Conservation (phyloP, 371 early-diverging fungal species). For the Circinella minor region DNA sequence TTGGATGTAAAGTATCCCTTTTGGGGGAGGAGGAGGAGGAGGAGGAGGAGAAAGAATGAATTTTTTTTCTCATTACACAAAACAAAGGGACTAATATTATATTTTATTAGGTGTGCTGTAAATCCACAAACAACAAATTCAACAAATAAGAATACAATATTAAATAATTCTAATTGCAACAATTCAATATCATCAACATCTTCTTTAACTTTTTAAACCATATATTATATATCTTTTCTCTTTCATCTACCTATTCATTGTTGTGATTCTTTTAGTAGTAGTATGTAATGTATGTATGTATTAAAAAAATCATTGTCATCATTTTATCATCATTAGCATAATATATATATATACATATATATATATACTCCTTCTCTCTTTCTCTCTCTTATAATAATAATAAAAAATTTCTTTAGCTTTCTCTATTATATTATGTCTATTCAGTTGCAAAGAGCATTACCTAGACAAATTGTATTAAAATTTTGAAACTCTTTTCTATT, state of each 20-base stretch:
- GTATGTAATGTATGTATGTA: too few relatives aligned
- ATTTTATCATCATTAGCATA: too few relatives aligned
- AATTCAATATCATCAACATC: background rate
- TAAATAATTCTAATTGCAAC: background rate
- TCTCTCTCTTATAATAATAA: background rate
- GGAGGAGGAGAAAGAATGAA: too few relatives aligned
- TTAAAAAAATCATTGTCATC: too few relatives aligned
- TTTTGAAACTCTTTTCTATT: too few relatives aligned
- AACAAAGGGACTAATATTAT: too few relatives aligned
- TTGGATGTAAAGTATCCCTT: slow-evolving; percentile 81
- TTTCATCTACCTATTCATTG: too few relatives aligned
- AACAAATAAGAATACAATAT: background rate
- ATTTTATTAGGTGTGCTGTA: slow-evolving; percentile 17
- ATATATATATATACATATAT: too few relatives aligned
- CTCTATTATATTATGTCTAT: background rate
- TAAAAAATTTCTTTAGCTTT: background rate
- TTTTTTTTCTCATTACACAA: too few relatives aligned
- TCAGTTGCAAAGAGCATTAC: background rate
- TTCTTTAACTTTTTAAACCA: background rate
- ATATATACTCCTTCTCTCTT: too few relatives aligned
- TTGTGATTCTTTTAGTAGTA: too few relatives aligned
- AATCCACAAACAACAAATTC: slow-evolving; percentile 8
- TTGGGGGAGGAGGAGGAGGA: background rate
- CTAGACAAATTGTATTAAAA: background rate
- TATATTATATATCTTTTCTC: background rate